Base-by-base conservation (phyloP, 2,329 filamentous ascomycete genomes). In the Ampelomyces quisqualis region DNA sequence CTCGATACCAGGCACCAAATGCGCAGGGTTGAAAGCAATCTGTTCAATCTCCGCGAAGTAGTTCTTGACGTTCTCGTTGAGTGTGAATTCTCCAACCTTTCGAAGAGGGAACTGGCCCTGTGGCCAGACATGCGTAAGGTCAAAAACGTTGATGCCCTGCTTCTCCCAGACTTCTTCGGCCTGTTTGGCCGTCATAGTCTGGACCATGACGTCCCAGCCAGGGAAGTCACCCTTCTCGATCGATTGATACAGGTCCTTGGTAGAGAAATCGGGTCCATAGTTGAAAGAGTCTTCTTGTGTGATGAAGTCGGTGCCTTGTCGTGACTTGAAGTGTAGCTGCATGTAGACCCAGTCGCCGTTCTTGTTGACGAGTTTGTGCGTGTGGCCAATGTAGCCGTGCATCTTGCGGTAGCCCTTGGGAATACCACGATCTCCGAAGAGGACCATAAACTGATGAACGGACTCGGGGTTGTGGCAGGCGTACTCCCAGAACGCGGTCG, bases 11-110 rank as follows among this genome's bases (percentile, higher is more conserved):
- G 83, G 82, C 3, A 80, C 75, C 65, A 86, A 68, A 60, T 86
- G 82, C 5, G 81, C 76, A 26, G 84, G 84, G 45, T 77, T 82
- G 75, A 86, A 88, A 2, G 82, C 81, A 13, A 80, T 76, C 61
- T 86, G 84, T 70, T 88, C 84, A 34, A 86, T 84, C 55, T 85
- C 80, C 49, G 77, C 77, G 49, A 81, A 81, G 64, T 81, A 81
- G 61, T 81, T 81, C 61, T 77, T 67, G n/a, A 70, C 71, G 48
- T 78, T 78, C 65, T 77, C 75, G 60, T 77, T 78, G 28, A 78
- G 51, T 53, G 67, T 68, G 53, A 78, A 74, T 56, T 77, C 74
- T 49, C 75, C 75, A 22, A 78, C 69, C 62, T 77, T 76, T 49
- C 75, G 74, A 4, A 76, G 69, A 30, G 75, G 76, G 63, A 76